Percentiles rank a stretch among this genome's conserved stretches.
These are phyloP conservation scores for Garcia nutans DNA, from an alignment of 345 rosid species.

Conservation along the genomic window DNA sequence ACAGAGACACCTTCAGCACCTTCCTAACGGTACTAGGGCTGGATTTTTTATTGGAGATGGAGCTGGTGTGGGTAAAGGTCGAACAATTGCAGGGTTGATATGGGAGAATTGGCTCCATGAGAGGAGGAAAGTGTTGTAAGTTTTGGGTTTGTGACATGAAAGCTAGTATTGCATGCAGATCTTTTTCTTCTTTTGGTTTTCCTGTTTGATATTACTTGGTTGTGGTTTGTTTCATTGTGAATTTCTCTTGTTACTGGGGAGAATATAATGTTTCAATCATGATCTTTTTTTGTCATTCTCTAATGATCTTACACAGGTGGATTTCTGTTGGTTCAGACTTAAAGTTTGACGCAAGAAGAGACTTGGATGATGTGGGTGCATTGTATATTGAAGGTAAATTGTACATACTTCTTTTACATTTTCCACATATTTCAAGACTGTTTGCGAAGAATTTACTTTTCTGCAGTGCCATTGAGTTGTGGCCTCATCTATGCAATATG, in stretches of 20 bases:
- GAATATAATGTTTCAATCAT: conserved; percentile 5
- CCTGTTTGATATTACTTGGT: neutral
- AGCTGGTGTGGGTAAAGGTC: conserved; percentile 99
- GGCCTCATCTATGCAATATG: neutral
- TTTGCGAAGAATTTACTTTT: conserved; percentile 1
- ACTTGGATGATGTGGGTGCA: conserved; percentile 96
- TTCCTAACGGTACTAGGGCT: conserved; percentile 77
- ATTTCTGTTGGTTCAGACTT: conserved; percentile 98
- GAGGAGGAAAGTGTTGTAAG: conserved; percentile 86
- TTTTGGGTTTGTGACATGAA: conserved; percentile 24
- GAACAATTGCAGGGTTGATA: conserved; percentile 94
- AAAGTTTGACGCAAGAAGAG: conserved; percentile 94
- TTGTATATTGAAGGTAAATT: conserved; percentile 63
- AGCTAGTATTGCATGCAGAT: conserved; percentile 1
- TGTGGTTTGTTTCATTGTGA: neutral
- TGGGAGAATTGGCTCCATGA: conserved; percentile 93
- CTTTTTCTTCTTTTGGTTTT: neutral
- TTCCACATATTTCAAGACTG: neutral
- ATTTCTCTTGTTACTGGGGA: neutral
- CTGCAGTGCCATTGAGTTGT: neutral
- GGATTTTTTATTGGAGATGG: conserved; percentile 99
- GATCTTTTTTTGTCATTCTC: conserved; percentile 14
- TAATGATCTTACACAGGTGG: conserved; percentile 65
- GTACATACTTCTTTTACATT: neutral
- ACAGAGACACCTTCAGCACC: conserved; percentile 95